These are phyloP conservation scores for Lipomyces sp. DNA, from an alignment of 805 yeast species.

Conservation along the genomic window DNA sequence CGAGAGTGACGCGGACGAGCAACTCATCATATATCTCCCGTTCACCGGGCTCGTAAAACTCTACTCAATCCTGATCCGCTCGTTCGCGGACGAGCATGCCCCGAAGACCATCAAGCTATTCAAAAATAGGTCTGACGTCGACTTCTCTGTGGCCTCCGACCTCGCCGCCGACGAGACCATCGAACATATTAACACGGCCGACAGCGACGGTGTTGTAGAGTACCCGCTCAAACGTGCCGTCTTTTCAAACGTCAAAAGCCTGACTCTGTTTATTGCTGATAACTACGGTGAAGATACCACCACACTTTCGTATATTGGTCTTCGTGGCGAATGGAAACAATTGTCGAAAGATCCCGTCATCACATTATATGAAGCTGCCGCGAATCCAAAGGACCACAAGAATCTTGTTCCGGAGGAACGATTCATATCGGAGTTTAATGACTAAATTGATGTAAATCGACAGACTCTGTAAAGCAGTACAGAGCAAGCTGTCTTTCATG, in stretches of 20 bases:
- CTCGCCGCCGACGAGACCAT: conserved; percentile 46
- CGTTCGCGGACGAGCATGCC: conserved; percentile 57
- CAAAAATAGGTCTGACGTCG: conserved; percentile 68
- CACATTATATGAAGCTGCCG: conserved; percentile 82
- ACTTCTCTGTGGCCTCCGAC: conserved; percentile 60
- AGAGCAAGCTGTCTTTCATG: too few relatives aligned
- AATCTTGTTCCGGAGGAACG: conserved; percentile 31
- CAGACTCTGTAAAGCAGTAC: not conserved
- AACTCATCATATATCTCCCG: conserved; percentile 72
- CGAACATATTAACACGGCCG: conserved; percentile 58
- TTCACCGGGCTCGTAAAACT: conserved; percentile 73
- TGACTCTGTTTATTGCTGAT: conserved; percentile 66
- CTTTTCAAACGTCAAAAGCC: conserved; percentile 64
- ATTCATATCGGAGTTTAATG: conserved; percentile 8
- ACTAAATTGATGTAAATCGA: not conserved
- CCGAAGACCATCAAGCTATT: conserved; percentile 67
- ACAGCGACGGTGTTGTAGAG: conserved; percentile 77
- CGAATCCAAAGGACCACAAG: conserved; percentile 87
- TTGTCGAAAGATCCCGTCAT: conserved; percentile 66
- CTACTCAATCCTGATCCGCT: conserved; percentile 67
- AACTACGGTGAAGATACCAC: conserved; percentile 60
- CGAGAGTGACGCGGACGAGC: conserved; percentile 77
- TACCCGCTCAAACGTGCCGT: conserved; percentile 72
- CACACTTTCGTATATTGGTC: conserved; percentile 64
- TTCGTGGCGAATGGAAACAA: conserved; percentile 54